These are phyloP conservation scores for Zychaea mexicana DNA, from an alignment of 371 early-diverging fungal genomes.

Conservation along the genomic window DNA sequence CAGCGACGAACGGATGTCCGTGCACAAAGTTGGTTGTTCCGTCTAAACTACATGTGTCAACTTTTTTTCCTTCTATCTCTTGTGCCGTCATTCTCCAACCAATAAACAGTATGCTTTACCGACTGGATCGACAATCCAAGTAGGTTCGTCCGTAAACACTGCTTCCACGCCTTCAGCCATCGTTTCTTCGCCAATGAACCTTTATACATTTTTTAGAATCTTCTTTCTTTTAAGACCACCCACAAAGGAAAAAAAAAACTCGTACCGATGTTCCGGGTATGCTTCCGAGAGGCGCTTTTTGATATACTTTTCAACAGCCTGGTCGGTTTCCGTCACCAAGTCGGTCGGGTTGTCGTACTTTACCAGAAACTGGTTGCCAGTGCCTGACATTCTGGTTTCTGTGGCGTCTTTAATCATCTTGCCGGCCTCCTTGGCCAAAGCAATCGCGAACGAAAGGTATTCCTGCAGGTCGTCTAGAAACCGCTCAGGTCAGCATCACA, in stretches of 20 bases:
- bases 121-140: slow-evolving; percentile 94
- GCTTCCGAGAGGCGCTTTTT: slow-evolving; percentile 56
- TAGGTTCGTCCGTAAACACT: slow-evolving; percentile 72
- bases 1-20: slow-evolving; percentile 85
- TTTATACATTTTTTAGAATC: too few species aligned
- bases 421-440: slow-evolving; percentile 66
- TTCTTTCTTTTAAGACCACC: too few species aligned
- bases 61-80: not conserved
- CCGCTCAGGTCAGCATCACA: too few species aligned
- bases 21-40: slow-evolving; percentile 93
- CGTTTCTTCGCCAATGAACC: slow-evolving; percentile 89
- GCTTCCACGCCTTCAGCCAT: slow-evolving; percentile 64
- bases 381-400: slow-evolving; percentile 50
- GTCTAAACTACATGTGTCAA: slow-evolving; percentile 46
- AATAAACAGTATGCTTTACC: too few species aligned
- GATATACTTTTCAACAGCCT: slow-evolving; percentile 76
- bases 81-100: not conserved
- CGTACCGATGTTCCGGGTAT: slow-evolving; percentile 73
- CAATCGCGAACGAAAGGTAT: slow-evolving; percentile 56
- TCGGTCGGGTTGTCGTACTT: slow-evolving; percentile 75
- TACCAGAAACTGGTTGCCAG: slow-evolving; percentile 44
- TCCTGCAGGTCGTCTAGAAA: slow-evolving; percentile 33
- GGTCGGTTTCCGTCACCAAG: slow-evolving; percentile 85
- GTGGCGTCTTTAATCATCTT: slow-evolving; percentile 63
- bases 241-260: too few species aligned